Base-by-base conservation (phyloP, 2,329 filamentous ascomycete species). In the Nakataea oryzae region DNA sequence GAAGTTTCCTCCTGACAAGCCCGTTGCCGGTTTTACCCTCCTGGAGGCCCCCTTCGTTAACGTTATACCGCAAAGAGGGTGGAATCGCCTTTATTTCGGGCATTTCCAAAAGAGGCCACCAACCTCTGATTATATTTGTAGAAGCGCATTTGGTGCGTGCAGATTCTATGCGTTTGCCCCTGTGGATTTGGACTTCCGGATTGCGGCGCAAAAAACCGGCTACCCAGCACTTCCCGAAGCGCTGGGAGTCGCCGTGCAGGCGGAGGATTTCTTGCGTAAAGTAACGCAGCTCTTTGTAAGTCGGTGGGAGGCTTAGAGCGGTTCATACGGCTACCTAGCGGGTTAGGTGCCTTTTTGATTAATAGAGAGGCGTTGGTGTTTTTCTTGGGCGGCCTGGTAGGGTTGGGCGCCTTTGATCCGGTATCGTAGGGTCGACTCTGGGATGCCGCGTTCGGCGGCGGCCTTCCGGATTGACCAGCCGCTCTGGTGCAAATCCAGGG, bases 401-500 rank as follows among this genome's bases (percentile, higher is more conserved):
- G 13, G 3, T 47, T 17, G n/a, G n/a, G n/a, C n/a, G n/a, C n/a
- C n/a, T n/a, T n/a, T n/a, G n/a, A n/a, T n/a, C n/a, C n/a, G n/a
- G n/a, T n/a, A n/a, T n/a, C n/a, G n/a, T n/a, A n/a, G n/a, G n/a
- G n/a, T n/a, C n/a, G 3, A 17, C 34, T 5, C 34, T 17, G 34
- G 14, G 12, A 47, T 47, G 8, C 81, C 73, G 66, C 81, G 83
- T 55, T 24, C n/a, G n/a, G n/a, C n/a, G n/a, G n/a, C n/a, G n/a
- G n/a, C n/a, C n/a, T n/a, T n/a, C n/a, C n/a, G n/a, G n/a, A n/a
- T n/a, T n/a, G n/a, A n/a, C n/a, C n/a, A n/a, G n/a, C n/a, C n/a
- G n/a, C n/a, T n/a, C n/a, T n/a, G n/a, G n/a, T n/a, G n/a, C n/a
- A n/a, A n/a, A n/a, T n/a, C n/a, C n/a, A n/a, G n/a, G n/a, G n/a